These are phyloP conservation scores for Anthracocystis panici-leucophaei DNA, from an alignment of 1,284 basidiomycete genomes.

Conservation along the genomic window DNA sequence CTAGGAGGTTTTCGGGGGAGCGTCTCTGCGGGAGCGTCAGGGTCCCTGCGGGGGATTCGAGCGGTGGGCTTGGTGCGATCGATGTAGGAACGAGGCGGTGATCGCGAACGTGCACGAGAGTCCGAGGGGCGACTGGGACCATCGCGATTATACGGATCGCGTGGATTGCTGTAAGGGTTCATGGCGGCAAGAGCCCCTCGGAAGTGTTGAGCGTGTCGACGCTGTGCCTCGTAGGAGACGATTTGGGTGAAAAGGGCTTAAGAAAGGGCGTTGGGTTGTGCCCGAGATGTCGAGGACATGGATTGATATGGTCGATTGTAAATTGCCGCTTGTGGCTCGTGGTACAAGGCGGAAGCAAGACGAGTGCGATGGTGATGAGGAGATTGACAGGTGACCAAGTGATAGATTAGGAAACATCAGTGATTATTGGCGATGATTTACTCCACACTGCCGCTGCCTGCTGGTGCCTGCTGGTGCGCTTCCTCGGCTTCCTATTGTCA, in stretches of 20 bases:
- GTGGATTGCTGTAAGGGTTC: constrained; percentile 12
- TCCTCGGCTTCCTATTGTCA: not conserved
- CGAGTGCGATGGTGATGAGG: constrained; percentile 15
- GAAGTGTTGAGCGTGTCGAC: not conserved
- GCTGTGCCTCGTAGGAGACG: not conserved
- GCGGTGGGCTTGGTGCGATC: not conserved
- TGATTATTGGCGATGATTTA: not conserved
- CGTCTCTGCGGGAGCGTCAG: constrained; percentile 18
- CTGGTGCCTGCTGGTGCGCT: no score
- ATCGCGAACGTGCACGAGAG: constrained; percentile 23
- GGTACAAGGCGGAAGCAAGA: no score
- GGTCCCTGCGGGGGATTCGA: constrained; percentile 6
- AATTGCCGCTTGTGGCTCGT: no score
- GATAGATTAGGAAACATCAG: not conserved
- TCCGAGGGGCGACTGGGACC: constrained; percentile 11
- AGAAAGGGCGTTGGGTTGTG: no score
- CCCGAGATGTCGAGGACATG: no score
- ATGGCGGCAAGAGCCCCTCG: constrained; percentile 9
- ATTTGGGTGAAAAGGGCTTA: no score
- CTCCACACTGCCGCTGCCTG: not conserved
- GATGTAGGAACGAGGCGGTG: constrained; percentile 9
- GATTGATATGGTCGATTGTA: not conserved
- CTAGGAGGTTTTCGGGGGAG: constrained; percentile 16
- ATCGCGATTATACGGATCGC: constrained; percentile 16
- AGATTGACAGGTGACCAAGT: constrained; percentile 5